Conservation (phyloP, 306 rosid species). For the Parietaria judaica region DNA sequence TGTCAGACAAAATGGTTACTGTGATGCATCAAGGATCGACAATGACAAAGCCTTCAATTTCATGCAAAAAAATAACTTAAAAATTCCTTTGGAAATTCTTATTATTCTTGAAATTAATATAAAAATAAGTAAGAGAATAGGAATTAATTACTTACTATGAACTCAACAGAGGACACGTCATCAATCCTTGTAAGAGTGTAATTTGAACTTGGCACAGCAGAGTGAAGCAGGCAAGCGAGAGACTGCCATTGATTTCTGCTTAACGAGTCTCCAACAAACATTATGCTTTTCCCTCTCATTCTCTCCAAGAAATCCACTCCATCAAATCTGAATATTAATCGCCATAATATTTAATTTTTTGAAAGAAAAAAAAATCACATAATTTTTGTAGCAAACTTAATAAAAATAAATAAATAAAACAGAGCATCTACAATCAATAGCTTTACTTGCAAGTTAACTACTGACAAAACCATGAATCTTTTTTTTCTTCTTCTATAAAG, state of each 20-base stretch:
- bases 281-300: constrained; percentile 61
- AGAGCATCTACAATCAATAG: too few relatives aligned
- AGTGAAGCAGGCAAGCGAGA: constrained; percentile 71
- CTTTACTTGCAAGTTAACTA: too few relatives aligned
- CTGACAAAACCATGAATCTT: too few relatives aligned
- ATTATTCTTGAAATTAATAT: too few relatives aligned
- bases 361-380: neutral
- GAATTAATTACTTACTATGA: constrained; percentile 36
- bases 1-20: neutral
- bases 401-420: too few relatives aligned
- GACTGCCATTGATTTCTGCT: constrained; percentile 94
- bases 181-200: constrained; percentile 37
- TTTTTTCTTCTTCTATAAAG: too few relatives aligned
- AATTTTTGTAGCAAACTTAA: neutral
- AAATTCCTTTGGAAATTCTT: too few relatives aligned
- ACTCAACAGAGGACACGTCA: constrained; percentile 55
- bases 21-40: too few relatives aligned
- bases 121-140: neutral
- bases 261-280: constrained; percentile 90
- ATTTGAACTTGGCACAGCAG: constrained; percentile 39
- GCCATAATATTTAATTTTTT: too few relatives aligned
- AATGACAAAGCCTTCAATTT: neutral
- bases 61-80: too few relatives aligned
- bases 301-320: constrained; percentile 52
- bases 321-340: constrained; percentile 40